Percentiles rank a stretch among this genome's conserved stretches.
phyloP scores from a whole-genome alignment of 805 yeast species.

The Metschnikowia cerradonensis region DNA sequence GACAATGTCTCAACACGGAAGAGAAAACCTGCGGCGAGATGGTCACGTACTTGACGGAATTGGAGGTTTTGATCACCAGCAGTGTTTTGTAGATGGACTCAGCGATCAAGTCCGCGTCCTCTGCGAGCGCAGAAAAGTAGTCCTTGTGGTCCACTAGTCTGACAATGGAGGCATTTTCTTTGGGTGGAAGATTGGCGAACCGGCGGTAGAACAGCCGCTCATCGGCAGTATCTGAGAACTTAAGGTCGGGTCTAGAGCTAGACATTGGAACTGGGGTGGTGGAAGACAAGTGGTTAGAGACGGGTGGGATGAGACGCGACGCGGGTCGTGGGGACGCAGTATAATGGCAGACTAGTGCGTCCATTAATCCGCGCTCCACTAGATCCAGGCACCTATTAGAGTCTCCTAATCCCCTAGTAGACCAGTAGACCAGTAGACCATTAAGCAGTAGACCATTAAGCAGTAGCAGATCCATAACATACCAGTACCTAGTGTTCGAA shows the following conservation, averaged over 20 bases:
- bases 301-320: slow-evolving; percentile 6
- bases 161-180: slow-evolving; percentile 45
- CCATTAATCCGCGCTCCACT: neutral
- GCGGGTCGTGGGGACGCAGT: neutral
- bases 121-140: slow-evolving; percentile 68
- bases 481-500: too few relatives aligned
- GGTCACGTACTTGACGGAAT: slow-evolving; percentile 58
- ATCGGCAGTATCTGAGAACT: slow-evolving; percentile 39
- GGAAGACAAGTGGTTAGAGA: slow-evolving; percentile 3
- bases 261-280: slow-evolving; percentile 24
- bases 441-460: too few relatives aligned
- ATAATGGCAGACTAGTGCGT: neutral
- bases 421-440: too few relatives aligned
- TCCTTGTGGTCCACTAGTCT: slow-evolving; percentile 79
- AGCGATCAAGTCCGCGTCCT: slow-evolving; percentile 80
- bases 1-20: slow-evolving; percentile 59
- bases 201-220: slow-evolving; percentile 42
- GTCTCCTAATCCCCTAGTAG: too few relatives aligned
- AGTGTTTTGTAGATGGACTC: slow-evolving; percentile 79
- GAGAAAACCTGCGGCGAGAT: slow-evolving; percentile 71
- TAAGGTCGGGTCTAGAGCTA: slow-evolving; percentile 43
- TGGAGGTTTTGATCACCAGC: slow-evolving; percentile 67
- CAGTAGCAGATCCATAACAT: too few relatives aligned
- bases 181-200: slow-evolving; percentile 47
- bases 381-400: too few relatives aligned